Evolutionary conservation across 2,329 filamentous ascomycete species (phyloP).

Genomic region (Aspergillus vadensis): DNA sequence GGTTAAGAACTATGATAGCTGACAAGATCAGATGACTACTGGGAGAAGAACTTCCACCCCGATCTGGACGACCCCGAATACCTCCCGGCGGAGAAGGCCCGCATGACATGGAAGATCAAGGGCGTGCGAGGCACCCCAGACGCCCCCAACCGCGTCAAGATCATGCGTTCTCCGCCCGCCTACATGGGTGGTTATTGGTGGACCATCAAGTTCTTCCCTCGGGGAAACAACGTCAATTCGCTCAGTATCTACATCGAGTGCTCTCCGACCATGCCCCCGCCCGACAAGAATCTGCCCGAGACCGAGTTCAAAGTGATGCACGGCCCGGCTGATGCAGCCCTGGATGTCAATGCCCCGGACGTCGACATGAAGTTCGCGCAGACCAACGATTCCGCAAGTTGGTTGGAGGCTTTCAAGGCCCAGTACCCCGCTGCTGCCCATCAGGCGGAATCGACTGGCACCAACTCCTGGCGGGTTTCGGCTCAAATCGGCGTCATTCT

Average conservation of each 20-base stretch:
- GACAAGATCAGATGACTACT: slow-evolving; percentile 51
- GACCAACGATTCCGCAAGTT: slow-evolving; percentile 31
- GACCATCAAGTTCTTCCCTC: slow-evolving; percentile 67
- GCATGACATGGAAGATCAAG: slow-evolving; percentile 61
- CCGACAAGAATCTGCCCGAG: slow-evolving; percentile 40
- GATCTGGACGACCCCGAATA: slow-evolving; percentile 62
- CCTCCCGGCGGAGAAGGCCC: slow-evolving; percentile 54
- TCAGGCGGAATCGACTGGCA: slow-evolving; percentile 11
- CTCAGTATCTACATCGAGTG: slow-evolving; percentile 65
- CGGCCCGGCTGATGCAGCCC: slow-evolving; percentile 38
- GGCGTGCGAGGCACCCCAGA: slow-evolving; percentile 63
- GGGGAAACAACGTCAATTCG: slow-evolving; percentile 60
- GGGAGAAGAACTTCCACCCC: slow-evolving; percentile 59
- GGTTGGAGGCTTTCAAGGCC: slow-evolving; percentile 35
- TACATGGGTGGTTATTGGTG: slow-evolving; percentile 63
- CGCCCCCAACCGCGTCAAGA: slow-evolving; percentile 58
- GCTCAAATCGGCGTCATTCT: slow-evolving; percentile 64
- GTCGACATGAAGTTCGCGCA: slow-evolving; percentile 33
- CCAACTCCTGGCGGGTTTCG: slow-evolving; percentile 51
- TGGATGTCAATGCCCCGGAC: slow-evolving; percentile 36
- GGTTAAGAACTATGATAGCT: neutral
- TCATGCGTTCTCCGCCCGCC: slow-evolving; percentile 61
- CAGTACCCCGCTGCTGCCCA: slow-evolving; percentile 25
- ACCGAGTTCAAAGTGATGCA: slow-evolving; percentile 45
- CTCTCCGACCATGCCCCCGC: slow-evolving; percentile 50